These are phyloP conservation scores for Paradendryphiella salina DNA, from an alignment of 2,329 filamentous ascomycete species.

Conservation along the genomic window DNA sequence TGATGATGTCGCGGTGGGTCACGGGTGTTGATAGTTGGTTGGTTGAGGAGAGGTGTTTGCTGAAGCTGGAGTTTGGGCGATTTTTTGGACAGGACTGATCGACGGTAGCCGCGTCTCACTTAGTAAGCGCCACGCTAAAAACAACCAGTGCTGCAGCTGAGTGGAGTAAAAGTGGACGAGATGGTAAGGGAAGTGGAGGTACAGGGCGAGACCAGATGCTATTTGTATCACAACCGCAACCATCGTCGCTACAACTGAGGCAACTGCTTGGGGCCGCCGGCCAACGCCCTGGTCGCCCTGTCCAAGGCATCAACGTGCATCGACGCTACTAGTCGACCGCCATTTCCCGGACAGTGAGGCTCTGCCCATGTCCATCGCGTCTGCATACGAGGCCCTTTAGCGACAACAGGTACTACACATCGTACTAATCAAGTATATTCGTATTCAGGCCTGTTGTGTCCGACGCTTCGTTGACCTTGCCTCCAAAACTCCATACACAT, in stretches of 20 bases:
- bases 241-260: constrained; percentile 22
- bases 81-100: constrained; percentile 42
- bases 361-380: neutral
- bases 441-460: constrained; percentile 7
- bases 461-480: constrained; percentile 12
- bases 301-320: constrained; percentile 13
- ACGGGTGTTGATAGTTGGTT: constrained; percentile 25
- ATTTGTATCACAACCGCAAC: constrained; percentile 6
- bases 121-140: constrained; percentile 37
- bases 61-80: constrained; percentile 23
- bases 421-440: neutral
- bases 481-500: constrained; percentile 5
- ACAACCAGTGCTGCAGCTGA: constrained; percentile 24
- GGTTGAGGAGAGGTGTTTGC: constrained; percentile 31
- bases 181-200: constrained; percentile 6
- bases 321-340: constrained; percentile 3
- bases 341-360: neutral
- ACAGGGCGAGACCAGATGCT: constrained; percentile 1
- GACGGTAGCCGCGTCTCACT: constrained; percentile 35
- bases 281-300: constrained; percentile 18
- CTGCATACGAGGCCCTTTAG: neutral
- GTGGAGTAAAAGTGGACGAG: constrained; percentile 22
- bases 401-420: neutral
- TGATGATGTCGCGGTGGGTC: constrained; percentile 47
- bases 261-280: constrained; percentile 15